phyloP scores from a whole-genome alignment of 371 early-diverging fungal species.

The Actinomortierella ambigua region DNA sequence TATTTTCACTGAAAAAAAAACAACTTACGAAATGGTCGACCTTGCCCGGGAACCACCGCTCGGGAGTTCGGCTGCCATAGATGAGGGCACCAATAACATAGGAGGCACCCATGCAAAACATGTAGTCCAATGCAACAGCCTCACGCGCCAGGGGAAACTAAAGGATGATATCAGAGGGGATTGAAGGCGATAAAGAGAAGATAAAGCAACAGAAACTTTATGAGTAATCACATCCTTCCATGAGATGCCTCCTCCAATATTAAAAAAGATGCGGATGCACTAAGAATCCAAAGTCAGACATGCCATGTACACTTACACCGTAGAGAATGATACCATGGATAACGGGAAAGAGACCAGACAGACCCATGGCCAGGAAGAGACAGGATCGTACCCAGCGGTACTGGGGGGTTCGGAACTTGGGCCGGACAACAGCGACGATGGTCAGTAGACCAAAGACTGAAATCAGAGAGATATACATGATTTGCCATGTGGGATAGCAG shows the following conservation, averaged over 20 bases:
- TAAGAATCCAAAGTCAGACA: slow-evolving; percentile 2
- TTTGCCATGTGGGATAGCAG: slow-evolving; percentile 64
- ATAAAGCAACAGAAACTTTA: not conserved
- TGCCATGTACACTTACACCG: slow-evolving; percentile 63
- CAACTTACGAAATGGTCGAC: slow-evolving; percentile 67
- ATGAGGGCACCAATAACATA: slow-evolving; percentile 87
- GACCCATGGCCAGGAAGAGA: slow-evolving; percentile 81
- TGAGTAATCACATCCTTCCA: not conserved
- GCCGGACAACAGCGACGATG: slow-evolving; percentile 28
- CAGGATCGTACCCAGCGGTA: slow-evolving; percentile 82
- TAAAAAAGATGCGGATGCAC: too few relatives aligned
- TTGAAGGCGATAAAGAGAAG: slow-evolving; percentile 2
- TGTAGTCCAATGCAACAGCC: slow-evolving; percentile 64
- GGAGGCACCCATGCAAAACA: slow-evolving; percentile 75
- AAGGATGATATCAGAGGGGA: not conserved
- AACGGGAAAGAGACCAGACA: slow-evolving; percentile 80
- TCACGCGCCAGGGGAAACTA: slow-evolving; percentile 54
- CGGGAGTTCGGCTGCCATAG: slow-evolving; percentile 77
- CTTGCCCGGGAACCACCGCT: slow-evolving; percentile 66
- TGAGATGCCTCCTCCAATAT: too few relatives aligned
- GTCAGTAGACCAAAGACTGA: slow-evolving; percentile 68
- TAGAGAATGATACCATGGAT: slow-evolving; percentile 71
- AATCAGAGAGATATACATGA: slow-evolving; percentile 71
- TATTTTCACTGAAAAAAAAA: slow-evolving; percentile 5
- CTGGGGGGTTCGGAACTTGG: slow-evolving; percentile 70